A percentile compares a stretch with the other conserved stretches of the same genome.
These are phyloP conservation scores for Strobilomyces dryophilus DNA, from an alignment of 768 basidiomycete genomes.

Conservation along the genomic window DNA sequence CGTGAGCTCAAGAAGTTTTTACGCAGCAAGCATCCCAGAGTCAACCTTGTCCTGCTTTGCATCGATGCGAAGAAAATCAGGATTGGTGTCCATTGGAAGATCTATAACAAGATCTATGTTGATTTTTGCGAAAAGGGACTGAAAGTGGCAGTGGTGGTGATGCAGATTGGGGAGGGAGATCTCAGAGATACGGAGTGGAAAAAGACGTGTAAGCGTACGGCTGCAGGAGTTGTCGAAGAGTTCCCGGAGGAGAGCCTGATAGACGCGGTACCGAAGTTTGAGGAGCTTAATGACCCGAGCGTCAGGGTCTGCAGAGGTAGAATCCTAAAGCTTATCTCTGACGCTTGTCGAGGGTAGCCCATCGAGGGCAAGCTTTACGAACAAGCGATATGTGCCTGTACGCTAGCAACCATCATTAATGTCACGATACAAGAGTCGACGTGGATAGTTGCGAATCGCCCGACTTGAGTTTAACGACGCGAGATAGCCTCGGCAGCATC, in stretches of 20 bases:
- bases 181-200: conserved; percentile 14
- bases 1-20: conserved; percentile 16
- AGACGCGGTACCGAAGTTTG: conserved; percentile 18
- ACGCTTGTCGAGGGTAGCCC: not conserved
- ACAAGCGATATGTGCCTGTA: not conserved
- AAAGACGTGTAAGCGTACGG: conserved; percentile 7
- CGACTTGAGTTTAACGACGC: not conserved
- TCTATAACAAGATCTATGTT: conserved; percentile 14
- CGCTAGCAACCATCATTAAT: not conserved
- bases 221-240: conserved; percentile 1
- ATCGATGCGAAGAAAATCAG: conserved; percentile 19
- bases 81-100: conserved; percentile 15
- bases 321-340: conserved; percentile 20
- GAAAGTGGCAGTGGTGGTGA: conserved; percentile 19
- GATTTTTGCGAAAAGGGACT: conserved; percentile 11
- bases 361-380: not conserved
- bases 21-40: conserved; percentile 3
- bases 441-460: not conserved
- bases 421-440: not conserved
- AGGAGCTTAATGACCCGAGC: conserved; percentile 6
- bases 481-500: not conserved
- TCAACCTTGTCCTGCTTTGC: conserved; percentile 22
- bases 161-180: conserved; percentile 7
- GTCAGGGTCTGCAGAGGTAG: conserved; percentile 19
- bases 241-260: conserved; percentile 15